Percentiles rank a stretch among this genome's conserved stretches.
Evolutionary conservation across 768 basidiomycete species (phyloP).

Genomic region (Leccinum longicurvipes): DNA sequence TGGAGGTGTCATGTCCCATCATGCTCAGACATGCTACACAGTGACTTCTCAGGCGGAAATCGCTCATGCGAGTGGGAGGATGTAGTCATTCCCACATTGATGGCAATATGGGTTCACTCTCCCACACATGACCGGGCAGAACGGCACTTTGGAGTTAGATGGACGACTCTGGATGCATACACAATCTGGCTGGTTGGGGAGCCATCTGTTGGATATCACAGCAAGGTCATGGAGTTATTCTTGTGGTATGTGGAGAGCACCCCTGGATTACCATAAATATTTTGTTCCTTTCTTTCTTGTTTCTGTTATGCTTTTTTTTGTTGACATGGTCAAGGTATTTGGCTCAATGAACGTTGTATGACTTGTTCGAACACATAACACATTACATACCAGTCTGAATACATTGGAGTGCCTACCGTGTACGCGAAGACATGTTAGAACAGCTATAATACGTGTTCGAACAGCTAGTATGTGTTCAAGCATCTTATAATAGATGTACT

Average conservation of each 20-base stretch:
- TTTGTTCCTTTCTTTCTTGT: no score
- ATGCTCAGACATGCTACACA: not conserved
- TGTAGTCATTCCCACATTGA: not conserved
- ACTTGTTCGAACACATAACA: no score
- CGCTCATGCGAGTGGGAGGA: not conserved
- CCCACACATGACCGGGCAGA: not conserved
- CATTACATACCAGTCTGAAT: no score
- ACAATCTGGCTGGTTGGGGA: not conserved
- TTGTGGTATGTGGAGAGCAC: not conserved
- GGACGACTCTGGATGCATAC: not conserved
- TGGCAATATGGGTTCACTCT: not conserved
- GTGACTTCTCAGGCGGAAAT: not conserved
- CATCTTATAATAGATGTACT: no score
- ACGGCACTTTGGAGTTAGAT: not conserved
- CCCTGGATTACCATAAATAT: no score
- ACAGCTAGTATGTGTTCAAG: no score
- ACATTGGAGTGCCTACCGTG: no score
- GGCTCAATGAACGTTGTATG: no score
- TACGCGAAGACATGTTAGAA: no score
- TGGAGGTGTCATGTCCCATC: not conserved
- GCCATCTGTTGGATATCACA: not conserved
- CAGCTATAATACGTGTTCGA: no score
- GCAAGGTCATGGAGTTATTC: not conserved
- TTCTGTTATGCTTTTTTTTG: no score
- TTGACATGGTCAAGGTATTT: no score